These are phyloP conservation scores for Tylopilus balloui DNA, from an alignment of 768 basidiomycete species.

Conservation along the genomic window DNA sequence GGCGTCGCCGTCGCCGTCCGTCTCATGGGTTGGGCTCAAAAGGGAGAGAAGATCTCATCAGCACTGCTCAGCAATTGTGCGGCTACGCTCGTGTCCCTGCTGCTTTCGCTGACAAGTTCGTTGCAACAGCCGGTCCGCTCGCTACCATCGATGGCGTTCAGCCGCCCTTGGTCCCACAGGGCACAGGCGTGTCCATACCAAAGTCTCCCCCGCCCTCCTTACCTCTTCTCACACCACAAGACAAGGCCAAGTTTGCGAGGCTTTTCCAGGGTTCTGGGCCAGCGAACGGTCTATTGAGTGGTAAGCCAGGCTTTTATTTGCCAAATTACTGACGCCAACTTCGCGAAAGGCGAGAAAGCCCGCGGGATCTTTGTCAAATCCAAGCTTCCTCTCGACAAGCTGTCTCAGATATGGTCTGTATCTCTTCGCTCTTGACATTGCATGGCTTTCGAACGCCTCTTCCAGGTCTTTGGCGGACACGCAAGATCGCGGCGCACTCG, in stretches of 20 bases:
- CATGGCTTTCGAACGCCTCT: neutral
- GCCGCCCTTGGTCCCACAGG: slow-evolving; percentile 49
- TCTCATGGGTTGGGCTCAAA: slow-evolving; percentile 90
- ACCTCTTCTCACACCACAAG: slow-evolving; percentile 71
- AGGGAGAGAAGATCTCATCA: slow-evolving; percentile 63
- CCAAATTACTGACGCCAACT: neutral
- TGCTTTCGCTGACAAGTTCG: slow-evolving; percentile 10
- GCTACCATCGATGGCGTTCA: slow-evolving; percentile 72
- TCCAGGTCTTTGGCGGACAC: slow-evolving; percentile 92
- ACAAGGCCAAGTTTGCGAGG: slow-evolving; percentile 77
- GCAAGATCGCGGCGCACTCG: slow-evolving; percentile 83
- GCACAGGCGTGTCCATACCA: slow-evolving; percentile 51
- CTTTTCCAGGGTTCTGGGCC: slow-evolving; percentile 74
- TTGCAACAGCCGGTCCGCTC: slow-evolving; percentile 68
- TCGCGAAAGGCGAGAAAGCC: slow-evolving; percentile 66
- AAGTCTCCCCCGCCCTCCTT: slow-evolving; percentile 56
- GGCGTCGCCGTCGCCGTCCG: slow-evolving; percentile 86
- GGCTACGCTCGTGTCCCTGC: slow-evolving; percentile 24
- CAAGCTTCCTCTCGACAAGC: slow-evolving; percentile 77
- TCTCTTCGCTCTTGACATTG: neutral
- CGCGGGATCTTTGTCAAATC: slow-evolving; percentile 90
- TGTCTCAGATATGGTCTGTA: slow-evolving; percentile 87
- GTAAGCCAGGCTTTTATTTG: slow-evolving; percentile 38
- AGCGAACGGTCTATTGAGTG: slow-evolving; percentile 69
- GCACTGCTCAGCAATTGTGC: slow-evolving; percentile 69